Conservation (phyloP, 371 early-diverging fungal species). For the Mucor ambiguus region DNA sequence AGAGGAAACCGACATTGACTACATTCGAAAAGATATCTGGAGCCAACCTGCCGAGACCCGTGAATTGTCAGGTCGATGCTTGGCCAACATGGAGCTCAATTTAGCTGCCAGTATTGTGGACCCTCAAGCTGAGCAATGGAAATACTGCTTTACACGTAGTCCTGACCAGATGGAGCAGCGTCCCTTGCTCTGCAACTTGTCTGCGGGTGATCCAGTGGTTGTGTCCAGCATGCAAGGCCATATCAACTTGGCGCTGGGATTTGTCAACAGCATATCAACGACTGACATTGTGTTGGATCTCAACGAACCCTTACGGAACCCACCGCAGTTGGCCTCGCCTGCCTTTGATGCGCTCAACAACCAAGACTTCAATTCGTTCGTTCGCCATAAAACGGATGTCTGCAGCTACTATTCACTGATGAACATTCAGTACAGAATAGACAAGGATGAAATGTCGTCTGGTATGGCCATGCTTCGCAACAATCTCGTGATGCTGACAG, state of each 20-base stretch:
- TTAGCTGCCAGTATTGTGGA: background rate
- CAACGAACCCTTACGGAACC: slow-evolving; percentile 68
- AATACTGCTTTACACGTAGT: slow-evolving; percentile 20
- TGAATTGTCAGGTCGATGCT: slow-evolving; percentile 38
- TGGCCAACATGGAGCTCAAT: slow-evolving; percentile 27
- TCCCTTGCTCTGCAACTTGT: slow-evolving; percentile 56
- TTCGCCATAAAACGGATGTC: slow-evolving; percentile 7
- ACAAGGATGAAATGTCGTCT: slow-evolving; percentile 78
- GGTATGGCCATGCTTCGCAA: slow-evolving; percentile 70
- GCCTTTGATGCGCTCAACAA: slow-evolving; percentile 52
- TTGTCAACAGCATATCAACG: slow-evolving; percentile 55
- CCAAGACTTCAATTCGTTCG: slow-evolving; percentile 39
- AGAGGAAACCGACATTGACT: slow-evolving; percentile 79
- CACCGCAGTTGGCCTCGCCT: slow-evolving; percentile 43
- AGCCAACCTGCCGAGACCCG: slow-evolving; percentile 52
- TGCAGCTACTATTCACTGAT: slow-evolving; percentile 16
- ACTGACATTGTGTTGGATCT: slow-evolving; percentile 57
- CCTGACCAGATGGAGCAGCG: background rate
- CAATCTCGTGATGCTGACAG: slow-evolving; percentile 77
- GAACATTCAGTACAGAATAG: slow-evolving; percentile 68
- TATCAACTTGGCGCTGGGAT: slow-evolving; percentile 80
- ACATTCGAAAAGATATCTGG: slow-evolving; percentile 83
- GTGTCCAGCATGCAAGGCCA: slow-evolving; percentile 79
- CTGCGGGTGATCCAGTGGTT: slow-evolving; percentile 82
- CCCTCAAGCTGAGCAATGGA: slow-evolving; percentile 11